phyloP scores from a whole-genome alignment of 768 basidiomycete species.

The Leccinum longicurvipes region DNA sequence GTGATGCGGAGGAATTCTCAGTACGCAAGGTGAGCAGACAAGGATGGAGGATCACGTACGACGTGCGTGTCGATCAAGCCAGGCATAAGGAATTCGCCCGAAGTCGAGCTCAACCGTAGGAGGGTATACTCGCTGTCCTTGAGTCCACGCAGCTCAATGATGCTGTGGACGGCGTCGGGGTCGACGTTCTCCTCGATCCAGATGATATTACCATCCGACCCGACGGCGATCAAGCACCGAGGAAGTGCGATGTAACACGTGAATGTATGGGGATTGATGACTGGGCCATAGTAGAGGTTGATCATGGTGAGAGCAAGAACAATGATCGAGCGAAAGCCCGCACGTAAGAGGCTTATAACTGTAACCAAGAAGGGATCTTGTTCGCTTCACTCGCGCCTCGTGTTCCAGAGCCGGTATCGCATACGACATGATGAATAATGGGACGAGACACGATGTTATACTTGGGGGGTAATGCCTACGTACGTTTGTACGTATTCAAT shows the following conservation, averaged over 20 bases:
- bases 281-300: slow-evolving; percentile 53
- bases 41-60: slow-evolving; percentile 42
- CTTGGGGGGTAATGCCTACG: not conserved
- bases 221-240: slow-evolving; percentile 54
- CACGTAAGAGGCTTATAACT: not conserved
- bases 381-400: not conserved
- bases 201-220: slow-evolving; percentile 50
- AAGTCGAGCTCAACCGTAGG: slow-evolving; percentile 31
- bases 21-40: not conserved
- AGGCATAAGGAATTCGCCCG: slow-evolving; percentile 72
- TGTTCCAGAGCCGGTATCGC: not conserved
- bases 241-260: slow-evolving; percentile 45
- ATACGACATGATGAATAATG: not conserved
- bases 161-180: slow-evolving; percentile 45
- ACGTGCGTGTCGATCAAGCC: slow-evolving; percentile 91
- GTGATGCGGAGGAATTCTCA: not conserved
- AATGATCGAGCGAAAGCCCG: not conserved
- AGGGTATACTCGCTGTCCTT: slow-evolving; percentile 31
- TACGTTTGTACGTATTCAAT: not conserved
- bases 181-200: slow-evolving; percentile 68
- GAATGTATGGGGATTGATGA: slow-evolving; percentile 50
- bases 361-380: not conserved
- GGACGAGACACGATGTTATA: no score
- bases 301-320: slow-evolving; percentile 6
- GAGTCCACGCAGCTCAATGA: slow-evolving; percentile 48